Percentiles rank a stretch among this genome's conserved stretches.
Evolutionary conservation across 2,329 filamentous ascomycete genomes (phyloP).

Genomic region (Nemania abortiva): DNA sequence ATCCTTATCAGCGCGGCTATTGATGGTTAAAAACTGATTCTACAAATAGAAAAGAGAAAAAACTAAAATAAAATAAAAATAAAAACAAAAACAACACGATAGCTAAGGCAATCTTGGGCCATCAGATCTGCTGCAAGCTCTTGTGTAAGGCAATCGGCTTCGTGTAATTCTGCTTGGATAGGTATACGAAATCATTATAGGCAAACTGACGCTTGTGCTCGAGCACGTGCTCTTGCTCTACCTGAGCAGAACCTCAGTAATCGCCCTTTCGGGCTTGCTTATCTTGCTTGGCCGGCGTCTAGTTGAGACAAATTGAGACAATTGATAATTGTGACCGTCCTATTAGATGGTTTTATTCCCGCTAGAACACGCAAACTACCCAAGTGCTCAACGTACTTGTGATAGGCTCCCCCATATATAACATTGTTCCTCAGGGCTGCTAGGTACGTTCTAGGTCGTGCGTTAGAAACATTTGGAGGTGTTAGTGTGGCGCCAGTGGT

Average conservation of each 20-base stretch:
- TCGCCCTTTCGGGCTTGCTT: not conserved
- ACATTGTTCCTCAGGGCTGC: too few relatives aligned
- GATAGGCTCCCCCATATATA: too few relatives aligned
- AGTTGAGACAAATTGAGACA: constrained; percentile 2
- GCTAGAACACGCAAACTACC: too few relatives aligned
- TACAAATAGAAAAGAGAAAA: constrained; percentile 8
- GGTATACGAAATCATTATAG: too few relatives aligned
- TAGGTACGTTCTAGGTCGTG: not conserved
- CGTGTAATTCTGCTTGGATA: not conserved
- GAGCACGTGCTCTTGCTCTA: not conserved
- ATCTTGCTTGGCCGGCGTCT: not conserved
- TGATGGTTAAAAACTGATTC: constrained; percentile 6
- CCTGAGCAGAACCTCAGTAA: not conserved
- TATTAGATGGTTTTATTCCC: not conserved
- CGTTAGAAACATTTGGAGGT: constrained; percentile 7
- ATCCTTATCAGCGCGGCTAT: constrained; percentile 28
- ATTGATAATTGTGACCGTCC: not conserved
- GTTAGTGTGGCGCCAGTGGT: not conserved
- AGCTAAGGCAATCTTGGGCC: too few relatives aligned
- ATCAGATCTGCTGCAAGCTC: not conserved
- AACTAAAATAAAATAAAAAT: too few relatives aligned
- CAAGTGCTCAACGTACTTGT: too few relatives aligned
- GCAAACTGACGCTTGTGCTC: too few relatives aligned
- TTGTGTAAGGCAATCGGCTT: not conserved
- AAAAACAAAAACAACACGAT: too few relatives aligned